These are phyloP conservation scores for Blastobotrys niveus DNA, from an alignment of 1,139 yeast genomes.

Conservation along the genomic window DNA sequence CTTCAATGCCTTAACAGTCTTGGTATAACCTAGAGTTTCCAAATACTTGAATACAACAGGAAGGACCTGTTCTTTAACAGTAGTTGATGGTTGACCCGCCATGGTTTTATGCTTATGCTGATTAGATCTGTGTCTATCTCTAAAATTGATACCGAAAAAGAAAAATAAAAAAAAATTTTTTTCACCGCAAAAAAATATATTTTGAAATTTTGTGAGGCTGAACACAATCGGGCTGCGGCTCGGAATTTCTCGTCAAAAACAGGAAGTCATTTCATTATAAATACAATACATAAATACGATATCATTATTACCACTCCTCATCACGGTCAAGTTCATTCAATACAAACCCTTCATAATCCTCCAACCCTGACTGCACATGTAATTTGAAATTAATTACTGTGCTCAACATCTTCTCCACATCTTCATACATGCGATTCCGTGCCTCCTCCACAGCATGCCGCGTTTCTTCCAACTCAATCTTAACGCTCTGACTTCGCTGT, in stretches of 20 bases:
- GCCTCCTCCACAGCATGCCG: constrained; percentile 45
- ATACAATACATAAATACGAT: neutral
- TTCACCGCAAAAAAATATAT: neutral
- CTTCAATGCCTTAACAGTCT: constrained; percentile 27
- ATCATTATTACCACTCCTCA: constrained; percentile 4
- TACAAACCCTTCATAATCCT: constrained; percentile 46
- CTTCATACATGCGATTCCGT: constrained; percentile 47
- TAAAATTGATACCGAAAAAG: neutral
- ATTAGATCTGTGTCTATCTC: neutral
- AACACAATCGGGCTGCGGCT: no score
- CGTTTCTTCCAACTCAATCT: constrained; percentile 51
- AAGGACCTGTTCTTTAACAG: constrained; percentile 21
- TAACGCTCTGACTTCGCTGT: constrained; percentile 50
- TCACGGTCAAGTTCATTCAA: constrained; percentile 29
- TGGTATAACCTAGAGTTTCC: constrained; percentile 23
- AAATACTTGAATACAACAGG: constrained; percentile 27
- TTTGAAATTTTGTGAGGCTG: neutral
- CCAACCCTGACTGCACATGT: constrained; percentile 54
- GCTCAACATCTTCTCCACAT: constrained; percentile 53
- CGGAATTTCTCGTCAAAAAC: no score
- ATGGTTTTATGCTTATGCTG: neutral
- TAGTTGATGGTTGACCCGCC: constrained; percentile 7
- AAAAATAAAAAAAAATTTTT: constrained; percentile 3
- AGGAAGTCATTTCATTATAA: no score
- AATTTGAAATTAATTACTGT: constrained; percentile 58